Conservation (phyloP, 139 green algal genomes). For the Picochlorum sp. region DNA sequence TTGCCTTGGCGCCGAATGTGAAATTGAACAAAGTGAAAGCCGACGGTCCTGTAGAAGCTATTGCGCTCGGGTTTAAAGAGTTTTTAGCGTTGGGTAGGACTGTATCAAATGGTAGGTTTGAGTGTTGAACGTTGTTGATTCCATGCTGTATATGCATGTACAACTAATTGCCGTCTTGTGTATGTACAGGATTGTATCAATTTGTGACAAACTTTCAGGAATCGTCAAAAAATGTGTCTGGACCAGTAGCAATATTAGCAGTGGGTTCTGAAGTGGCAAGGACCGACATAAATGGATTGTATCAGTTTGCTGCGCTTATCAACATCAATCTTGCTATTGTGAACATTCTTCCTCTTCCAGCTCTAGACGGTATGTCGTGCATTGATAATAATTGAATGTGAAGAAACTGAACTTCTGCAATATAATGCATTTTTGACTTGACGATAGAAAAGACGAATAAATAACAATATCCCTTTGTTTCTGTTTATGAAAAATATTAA, state of each 20-base stretch:
- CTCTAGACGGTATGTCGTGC: no score
- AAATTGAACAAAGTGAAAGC: constrained; percentile 1
- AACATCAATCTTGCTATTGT: constrained; percentile 98
- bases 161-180: no score
- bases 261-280: constrained; percentile 78
- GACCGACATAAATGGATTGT: constrained; percentile 51
- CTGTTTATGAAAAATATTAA: background rate
- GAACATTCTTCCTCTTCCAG: constrained; percentile 91
- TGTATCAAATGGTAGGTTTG: constrained; percentile 1
- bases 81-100: background rate
- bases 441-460: background rate
- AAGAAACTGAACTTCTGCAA: background rate
- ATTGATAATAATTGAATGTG: background rate
- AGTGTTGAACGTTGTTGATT: background rate
- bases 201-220: constrained; percentile 66
- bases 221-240: constrained; percentile 51
- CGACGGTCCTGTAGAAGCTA: background rate
- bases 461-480: background rate
- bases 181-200: constrained; percentile 44
- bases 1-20: constrained; percentile 65
- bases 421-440: background rate
- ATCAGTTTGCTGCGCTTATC: constrained; percentile 90
- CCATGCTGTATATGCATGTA: background rate
- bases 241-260: constrained; percentile 90
- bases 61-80: constrained; percentile 3